Evolutionary conservation across 176 grass and related monocot genomes (phyloP), one percentile per base, ranked within the genome.

Genomic region (Oryza rufipogon): DNA sequence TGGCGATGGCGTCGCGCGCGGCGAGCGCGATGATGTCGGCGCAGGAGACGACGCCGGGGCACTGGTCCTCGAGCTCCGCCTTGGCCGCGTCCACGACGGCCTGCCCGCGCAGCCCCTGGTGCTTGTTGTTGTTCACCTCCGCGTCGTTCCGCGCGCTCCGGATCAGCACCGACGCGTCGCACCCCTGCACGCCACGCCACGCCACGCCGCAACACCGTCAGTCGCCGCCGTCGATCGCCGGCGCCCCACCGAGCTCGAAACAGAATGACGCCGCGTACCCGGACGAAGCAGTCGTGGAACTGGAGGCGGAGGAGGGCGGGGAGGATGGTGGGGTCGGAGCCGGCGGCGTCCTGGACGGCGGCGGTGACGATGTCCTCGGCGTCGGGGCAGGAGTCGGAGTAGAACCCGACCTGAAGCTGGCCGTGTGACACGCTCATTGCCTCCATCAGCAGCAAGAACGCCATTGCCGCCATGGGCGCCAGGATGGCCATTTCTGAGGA

Each of bases 131-230:
- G 80, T 89, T 61, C 85, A 89, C 92, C 88, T 97, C 94, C 2
- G 85, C 83, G 47, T 70, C 75, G 71, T 30, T 85, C 46, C 73
- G 70, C 34, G 70, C 64, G 2, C 78, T 84, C 16, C 41, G 22
- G 42, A 97, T 89, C 80, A 97, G 82, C 66, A 97, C 75, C 79
- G 94, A 97, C 54, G 90, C 94, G 87, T 97, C 92, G 85, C 94
- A 97, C 9, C 94, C 94, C 92, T 94, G 78, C 77, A 39, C 6
- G 2, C 38, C 38, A 39, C 38, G 38, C 38, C 38, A 10, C 7
- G 44, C 42, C 23, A 38, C 20, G 33, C 4, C 41, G 1, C 16
- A 30, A 1, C 58, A 79, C 49, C 2, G 13, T 49, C 47, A 49
- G 47, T 5, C 12, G 47, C 47, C 47, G 47, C n/a, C 47, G 13